Evolutionary conservation across 2,329 filamentous ascomycete genomes (phyloP).

Genomic region (Trichoderma endophyticum): DNA sequence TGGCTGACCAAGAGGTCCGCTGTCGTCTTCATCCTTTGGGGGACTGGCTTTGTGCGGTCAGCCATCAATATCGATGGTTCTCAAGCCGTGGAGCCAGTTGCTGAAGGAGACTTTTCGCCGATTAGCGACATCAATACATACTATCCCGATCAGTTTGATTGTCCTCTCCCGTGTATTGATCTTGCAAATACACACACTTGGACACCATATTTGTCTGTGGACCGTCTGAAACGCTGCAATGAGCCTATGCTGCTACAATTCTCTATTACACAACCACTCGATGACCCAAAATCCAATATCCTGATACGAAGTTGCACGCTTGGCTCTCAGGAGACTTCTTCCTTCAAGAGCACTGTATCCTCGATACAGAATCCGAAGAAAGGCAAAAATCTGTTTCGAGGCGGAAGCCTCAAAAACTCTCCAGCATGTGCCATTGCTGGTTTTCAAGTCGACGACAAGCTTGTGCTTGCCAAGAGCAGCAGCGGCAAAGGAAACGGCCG

Average conservation of each 20-base stretch:
- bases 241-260: background rate
- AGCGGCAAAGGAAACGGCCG: background rate
- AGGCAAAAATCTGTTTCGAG: background rate
- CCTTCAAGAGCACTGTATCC: background rate
- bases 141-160: background rate
- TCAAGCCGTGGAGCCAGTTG: background rate
- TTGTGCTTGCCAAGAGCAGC: background rate
- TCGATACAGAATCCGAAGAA: background rate
- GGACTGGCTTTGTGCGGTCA: background rate
- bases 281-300: background rate
- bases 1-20: background rate
- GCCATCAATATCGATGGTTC: background rate
- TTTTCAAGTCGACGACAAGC: background rate
- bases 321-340: background rate
- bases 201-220: background rate
- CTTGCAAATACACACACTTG: background rate
- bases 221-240: background rate
- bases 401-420: background rate
- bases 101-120: background rate
- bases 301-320: background rate
- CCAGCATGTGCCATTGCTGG: background rate
- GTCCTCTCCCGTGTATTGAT: background rate
- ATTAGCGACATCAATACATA: background rate
- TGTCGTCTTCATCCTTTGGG: background rate
- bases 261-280: background rate